Base-by-base conservation (phyloP, 331 rosid genomes). In the Quercus lobata region DNA sequence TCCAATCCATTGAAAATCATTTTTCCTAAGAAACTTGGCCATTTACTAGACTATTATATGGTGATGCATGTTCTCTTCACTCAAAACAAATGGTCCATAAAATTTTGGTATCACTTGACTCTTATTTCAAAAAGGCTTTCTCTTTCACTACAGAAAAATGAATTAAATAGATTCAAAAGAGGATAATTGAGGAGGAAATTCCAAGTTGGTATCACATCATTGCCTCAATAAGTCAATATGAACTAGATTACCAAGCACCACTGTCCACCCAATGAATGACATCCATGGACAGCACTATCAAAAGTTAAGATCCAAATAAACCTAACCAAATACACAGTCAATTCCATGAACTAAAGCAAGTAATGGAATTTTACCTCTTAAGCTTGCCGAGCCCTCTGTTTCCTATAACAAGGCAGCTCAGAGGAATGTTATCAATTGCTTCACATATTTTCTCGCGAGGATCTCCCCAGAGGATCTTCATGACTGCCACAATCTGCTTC, bases 401-500 rank as follows among this genome's bases (percentile, higher is more conserved):
- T 3, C 99, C 99, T 32, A 96, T 78, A 57, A 73, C 72, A 79
- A 96, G 83, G 81, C 30, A 68, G 74, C 81, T 86, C 25, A 96
- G 76, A 58, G 97, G 98, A 60, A 85, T 27, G 1, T 75, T 75
- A 16, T 89, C 91, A 79, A 93, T 70, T 53, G 98, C 96, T 84
- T 91, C 94, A 1, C 89, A 86, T 25, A 96, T 53, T 94, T 90
- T 96, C 89, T 93, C 99, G 22, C 98, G 92, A 11, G 99, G 81
- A 87, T 91, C 97, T 76, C 99, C 99, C 98, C 98, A 96, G 70
- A 85, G 91, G 41, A 93, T 71, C 87, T 96, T 96, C 83, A 90
- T 29, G 60, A 93, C 76, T 76, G 86, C 89, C 73, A 11, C 76
- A 66, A 92, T 73, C 99, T 96, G 86, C 66, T 68, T 69, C 79